Evolutionary conservation across 805 yeast genomes (phyloP).

Genomic region (Starmera amethionina): DNA sequence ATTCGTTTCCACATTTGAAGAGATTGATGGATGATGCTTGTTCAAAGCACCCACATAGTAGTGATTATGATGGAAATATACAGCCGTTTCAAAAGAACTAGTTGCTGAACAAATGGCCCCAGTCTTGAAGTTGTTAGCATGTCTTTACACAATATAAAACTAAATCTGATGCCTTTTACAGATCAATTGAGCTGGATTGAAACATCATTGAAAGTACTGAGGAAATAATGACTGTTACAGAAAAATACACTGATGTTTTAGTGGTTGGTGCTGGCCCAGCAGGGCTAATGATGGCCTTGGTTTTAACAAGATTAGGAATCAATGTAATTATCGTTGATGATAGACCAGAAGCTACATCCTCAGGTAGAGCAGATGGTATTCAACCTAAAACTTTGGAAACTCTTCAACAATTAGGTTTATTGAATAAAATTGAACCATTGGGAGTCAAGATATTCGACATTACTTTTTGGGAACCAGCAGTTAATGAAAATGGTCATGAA

Average conservation of each 20-base stretch:
- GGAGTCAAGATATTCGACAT: conserved; percentile 22
- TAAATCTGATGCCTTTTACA: too few species aligned
- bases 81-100: too few species aligned
- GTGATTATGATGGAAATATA: too few species aligned
- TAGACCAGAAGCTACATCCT: conserved; percentile 17
- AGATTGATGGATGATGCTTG: too few species aligned
- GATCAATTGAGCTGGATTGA: too few species aligned
- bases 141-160: too few species aligned
- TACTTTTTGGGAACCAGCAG: conserved; percentile 22
- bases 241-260: conserved; percentile 19
- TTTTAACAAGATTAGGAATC: conserved; percentile 22
- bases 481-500: conserved; percentile 12
- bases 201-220: too few species aligned
- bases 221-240: background rate
- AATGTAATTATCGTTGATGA: conserved; percentile 22
- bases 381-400: conserved; percentile 23
- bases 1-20: too few species aligned
- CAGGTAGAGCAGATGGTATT: conserved; percentile 27
- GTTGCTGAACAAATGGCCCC: too few species aligned
- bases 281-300: conserved; percentile 24
- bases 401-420: conserved; percentile 19
- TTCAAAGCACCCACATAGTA: too few species aligned
- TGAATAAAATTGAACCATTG: conserved; percentile 17
- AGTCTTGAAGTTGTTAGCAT: too few species aligned
- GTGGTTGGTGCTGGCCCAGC: conserved; percentile 30